Conservation (phyloP, 2,329 filamentous ascomycete genomes). For the Sporothrix dimorphospora region DNA sequence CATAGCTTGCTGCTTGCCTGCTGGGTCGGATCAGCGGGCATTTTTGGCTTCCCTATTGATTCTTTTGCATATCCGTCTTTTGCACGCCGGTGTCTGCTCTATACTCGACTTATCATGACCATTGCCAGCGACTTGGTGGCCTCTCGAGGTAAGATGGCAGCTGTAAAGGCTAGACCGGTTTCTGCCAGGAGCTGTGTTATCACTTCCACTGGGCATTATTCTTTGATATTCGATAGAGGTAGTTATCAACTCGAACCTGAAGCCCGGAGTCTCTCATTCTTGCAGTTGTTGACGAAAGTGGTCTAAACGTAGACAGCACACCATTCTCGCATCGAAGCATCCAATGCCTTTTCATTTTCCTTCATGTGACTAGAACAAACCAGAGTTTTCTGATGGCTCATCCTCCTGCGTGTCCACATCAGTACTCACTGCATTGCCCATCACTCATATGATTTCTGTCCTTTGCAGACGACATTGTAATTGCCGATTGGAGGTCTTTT, state of each 20-base stretch:
- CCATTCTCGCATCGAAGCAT: not conserved
- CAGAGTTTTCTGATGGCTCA: not conserved
- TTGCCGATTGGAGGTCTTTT: constrained; percentile 13
- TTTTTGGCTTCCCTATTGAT: not conserved
- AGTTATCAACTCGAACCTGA: not conserved
- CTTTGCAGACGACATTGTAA: not conserved
- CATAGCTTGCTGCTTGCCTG: not conserved
- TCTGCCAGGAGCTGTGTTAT: not conserved
- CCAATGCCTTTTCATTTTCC: not conserved
- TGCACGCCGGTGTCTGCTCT: not conserved
- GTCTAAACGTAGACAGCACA: not conserved
- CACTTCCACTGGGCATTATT: not conserved
- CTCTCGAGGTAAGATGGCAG: not conserved
- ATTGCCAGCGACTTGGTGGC: not conserved
- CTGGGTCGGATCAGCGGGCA: not conserved
- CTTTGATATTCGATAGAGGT: not conserved
- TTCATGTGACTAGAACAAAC: constrained; percentile 4
- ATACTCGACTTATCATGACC: not conserved
- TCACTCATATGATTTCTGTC: constrained; percentile 17
- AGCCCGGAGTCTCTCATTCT: not conserved
- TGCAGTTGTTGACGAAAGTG: not conserved
- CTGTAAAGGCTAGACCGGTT: not conserved
- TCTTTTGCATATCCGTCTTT: too few species aligned
- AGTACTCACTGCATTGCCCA: not conserved
- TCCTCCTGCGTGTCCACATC: not conserved